Evolutionary conservation across 1,139 yeast genomes (phyloP), one percentile per base, ranked within the genome.

Genomic region (Tardiomyces digboiensis): DNA sequence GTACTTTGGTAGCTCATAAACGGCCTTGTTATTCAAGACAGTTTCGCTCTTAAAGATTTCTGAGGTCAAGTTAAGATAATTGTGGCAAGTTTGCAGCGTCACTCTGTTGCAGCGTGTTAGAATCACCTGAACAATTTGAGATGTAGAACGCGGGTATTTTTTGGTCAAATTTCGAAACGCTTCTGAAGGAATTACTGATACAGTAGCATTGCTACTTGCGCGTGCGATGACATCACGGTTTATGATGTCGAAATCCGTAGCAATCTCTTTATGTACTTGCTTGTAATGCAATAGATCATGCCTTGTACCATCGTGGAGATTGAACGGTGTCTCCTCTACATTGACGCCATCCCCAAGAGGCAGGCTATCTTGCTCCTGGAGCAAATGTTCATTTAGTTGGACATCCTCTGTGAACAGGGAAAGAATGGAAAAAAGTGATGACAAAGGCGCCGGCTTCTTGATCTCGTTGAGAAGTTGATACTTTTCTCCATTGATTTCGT

Each of bases 41-140:
- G 75, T 65, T 58, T 91, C 98, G 16, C 89, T 81, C 45, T 82
- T 80, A 53, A 86, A 75, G 36, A 91, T 80, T 55, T 88, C 96
- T 21, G 77, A 71, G 0, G 97, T 87, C 29, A 91, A 66, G 0
- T 95, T 96, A 43, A 91, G 68, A 60, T 91, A 91, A 53, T 78
- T 75, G 58, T 89, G 93, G 12, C 93, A 85, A 0, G 97, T 85
- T 58, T 83, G 91, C 65, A 89, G 80, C 0, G 97, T 89, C 6
- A 91, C 97, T 54, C 94, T 76, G 60, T 87, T 87, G 46, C 91
- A 71, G 50, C 95, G 75, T 1, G 95, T 82, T 49, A 89, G 68
- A 16, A 91, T 87, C 77, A 91, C 88, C 52, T 94, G 95, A 7
- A 91, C 93, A 40, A 91, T 89, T 61, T 89, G 96, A 0, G 97